phyloP scores from a whole-genome alignment of 495 filamentous ascomycete genomes.

The Penicillium canariense region DNA sequence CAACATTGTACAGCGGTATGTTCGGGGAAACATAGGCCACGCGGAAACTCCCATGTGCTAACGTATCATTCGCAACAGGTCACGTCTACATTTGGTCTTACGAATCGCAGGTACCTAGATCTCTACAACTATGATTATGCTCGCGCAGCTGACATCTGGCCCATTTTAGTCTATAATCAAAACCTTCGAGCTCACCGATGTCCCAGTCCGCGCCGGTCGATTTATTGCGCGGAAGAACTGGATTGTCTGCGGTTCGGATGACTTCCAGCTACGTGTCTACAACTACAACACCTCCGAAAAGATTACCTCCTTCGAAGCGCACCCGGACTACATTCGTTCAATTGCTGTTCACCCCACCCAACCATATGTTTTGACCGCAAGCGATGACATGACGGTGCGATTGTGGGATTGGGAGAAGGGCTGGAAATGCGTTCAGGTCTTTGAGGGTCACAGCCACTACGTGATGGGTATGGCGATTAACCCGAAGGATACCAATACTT shows the following conservation, averaged over 20 bases:
- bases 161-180: slow-evolving; percentile 77
- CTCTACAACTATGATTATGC: not conserved
- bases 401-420: slow-evolving; percentile 98
- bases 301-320: slow-evolving; percentile 96
- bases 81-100: slow-evolving; percentile 99
- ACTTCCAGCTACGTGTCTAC: slow-evolving; percentile 94
- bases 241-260: slow-evolving; percentile 98
- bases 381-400: slow-evolving; percentile 99
- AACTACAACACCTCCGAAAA: slow-evolving; percentile 99
- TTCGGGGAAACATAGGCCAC: slow-evolving; percentile 7
- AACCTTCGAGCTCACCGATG: slow-evolving; percentile 98
- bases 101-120: slow-evolving; percentile 69
- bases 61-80: slow-evolving; percentile 45
- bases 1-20: slow-evolving; percentile 91
- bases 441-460: slow-evolving; percentile 97
- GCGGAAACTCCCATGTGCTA: slow-evolving; percentile 23
- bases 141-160: slow-evolving; percentile 9
- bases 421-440: slow-evolving; percentile 98
- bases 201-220: slow-evolving; percentile 93
- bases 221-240: slow-evolving; percentile 98
- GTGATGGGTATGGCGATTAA: slow-evolving; percentile 99
- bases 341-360: slow-evolving; percentile 97
- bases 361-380: slow-evolving; percentile 92
- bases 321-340: slow-evolving; percentile 97
- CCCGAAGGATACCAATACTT: slow-evolving; percentile 98